Evolutionary conservation across 371 early-diverging fungal species (phyloP).

Genomic region (Dinochytrium kinnereticum): DNA sequence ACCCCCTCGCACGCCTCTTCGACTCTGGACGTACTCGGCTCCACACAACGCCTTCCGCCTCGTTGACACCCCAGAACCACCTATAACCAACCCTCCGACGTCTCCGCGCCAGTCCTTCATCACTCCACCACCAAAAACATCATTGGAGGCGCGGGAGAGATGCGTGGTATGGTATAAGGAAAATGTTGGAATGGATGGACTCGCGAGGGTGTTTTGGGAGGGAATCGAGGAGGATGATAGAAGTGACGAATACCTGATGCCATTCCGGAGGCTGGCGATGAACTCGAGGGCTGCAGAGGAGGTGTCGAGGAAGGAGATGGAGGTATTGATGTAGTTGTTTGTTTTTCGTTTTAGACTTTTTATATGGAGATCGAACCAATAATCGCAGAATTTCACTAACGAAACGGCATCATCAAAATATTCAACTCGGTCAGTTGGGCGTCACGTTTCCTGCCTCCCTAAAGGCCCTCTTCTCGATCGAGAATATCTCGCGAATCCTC

Average conservation of each 20-base stretch:
- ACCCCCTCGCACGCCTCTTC: background rate
- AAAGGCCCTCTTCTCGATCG: background rate
- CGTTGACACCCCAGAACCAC: background rate
- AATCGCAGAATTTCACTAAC: background rate
- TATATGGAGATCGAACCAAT: background rate
- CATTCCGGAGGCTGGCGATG: background rate
- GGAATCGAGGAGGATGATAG: background rate
- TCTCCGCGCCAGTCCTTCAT: background rate
- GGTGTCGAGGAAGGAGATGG: background rate
- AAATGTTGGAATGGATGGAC: background rate
- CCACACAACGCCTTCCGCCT: background rate
- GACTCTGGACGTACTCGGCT: background rate
- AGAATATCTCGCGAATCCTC: background rate
- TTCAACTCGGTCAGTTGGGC: background rate
- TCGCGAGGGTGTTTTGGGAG: background rate
- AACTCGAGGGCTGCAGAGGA: background rate
- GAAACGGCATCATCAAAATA: background rate
- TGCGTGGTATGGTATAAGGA: background rate
- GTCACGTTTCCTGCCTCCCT: background rate
- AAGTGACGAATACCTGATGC: background rate
- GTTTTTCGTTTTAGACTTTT: background rate
- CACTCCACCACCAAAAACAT: background rate
- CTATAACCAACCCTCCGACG: background rate
- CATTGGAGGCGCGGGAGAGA: background rate
- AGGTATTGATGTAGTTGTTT: background rate